Conservation (phyloP, 2,329 filamentous ascomycete genomes). For the Myriosclerotinia scirpicola region DNA sequence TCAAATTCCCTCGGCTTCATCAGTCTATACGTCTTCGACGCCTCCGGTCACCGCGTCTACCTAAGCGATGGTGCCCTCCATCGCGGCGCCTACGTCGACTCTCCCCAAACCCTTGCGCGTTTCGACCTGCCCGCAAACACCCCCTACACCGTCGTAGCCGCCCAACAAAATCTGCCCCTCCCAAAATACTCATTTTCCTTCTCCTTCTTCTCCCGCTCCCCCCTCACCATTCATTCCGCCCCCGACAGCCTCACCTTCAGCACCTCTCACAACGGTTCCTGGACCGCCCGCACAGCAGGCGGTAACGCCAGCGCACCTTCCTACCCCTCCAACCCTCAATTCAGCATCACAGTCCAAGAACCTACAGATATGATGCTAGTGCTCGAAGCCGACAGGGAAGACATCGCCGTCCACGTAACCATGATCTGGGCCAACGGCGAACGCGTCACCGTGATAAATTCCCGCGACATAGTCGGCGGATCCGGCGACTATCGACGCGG, state of each 20-base stretch:
- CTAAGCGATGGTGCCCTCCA: conserved; percentile 70
- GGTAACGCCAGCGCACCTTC: conserved; percentile 75
- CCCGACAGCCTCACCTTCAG: conserved; percentile 42
- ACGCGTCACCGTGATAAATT: conserved; percentile 66
- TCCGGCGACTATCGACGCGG: conserved; percentile 88
- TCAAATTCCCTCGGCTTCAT: conserved; percentile 68
- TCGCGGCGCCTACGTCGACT: conserved; percentile 86
- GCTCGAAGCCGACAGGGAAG: conserved; percentile 64
- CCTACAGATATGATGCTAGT: conserved; percentile 68
- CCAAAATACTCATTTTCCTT: conserved; percentile 81
- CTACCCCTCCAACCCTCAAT: conserved; percentile 89
- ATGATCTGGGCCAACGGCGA: conserved; percentile 75
- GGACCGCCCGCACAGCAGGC: conserved; percentile 79
- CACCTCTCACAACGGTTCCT: conserved; percentile 61
- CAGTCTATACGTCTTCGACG: conserved; percentile 78
- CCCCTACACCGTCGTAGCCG: conserved; percentile 63
- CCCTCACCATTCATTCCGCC: conserved; percentile 62
- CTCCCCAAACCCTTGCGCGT: conserved; percentile 83
- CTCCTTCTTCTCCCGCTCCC: conserved; percentile 71
- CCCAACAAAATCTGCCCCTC: conserved; percentile 75
- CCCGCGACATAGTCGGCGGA: conserved; percentile 75
- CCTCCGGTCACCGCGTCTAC: conserved; percentile 68
- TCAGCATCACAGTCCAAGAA: conserved; percentile 59
- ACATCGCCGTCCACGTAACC: conserved; percentile 80
- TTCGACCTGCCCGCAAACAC: conserved; percentile 56